Conservation (phyloP, 768 basidiomycete species). For the Fomitopsis pulvina region DNA sequence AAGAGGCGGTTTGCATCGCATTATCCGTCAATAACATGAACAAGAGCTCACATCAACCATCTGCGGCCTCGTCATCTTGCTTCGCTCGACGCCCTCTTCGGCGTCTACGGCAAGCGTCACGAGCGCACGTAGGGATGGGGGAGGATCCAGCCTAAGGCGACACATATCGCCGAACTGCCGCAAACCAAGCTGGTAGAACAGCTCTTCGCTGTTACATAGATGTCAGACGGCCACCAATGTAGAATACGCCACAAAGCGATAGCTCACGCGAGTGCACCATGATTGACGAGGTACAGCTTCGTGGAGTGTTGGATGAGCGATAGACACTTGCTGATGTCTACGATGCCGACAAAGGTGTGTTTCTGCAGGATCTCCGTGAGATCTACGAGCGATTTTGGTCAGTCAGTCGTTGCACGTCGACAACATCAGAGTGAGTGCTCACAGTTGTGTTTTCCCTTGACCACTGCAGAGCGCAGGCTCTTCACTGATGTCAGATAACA, state of each 20-base stretch:
- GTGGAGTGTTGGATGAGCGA: slow-evolving; percentile 85
- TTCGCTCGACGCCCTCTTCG: slow-evolving; percentile 46
- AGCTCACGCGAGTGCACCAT: slow-evolving; percentile 75
- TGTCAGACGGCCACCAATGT: not conserved
- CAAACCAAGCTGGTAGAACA: slow-evolving; percentile 91
- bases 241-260: not conserved
- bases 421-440: slow-evolving; percentile 18
- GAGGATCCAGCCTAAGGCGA: slow-evolving; percentile 73
- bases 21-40: too few species aligned
- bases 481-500: slow-evolving; percentile 74
- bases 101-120: slow-evolving; percentile 73
- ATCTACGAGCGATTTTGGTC: slow-evolving; percentile 34
- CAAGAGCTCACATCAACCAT: slow-evolving; percentile 75
- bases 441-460: slow-evolving; percentile 67
- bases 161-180: slow-evolving; percentile 85
- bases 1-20: not conserved
- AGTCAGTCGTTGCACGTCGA: not conserved
- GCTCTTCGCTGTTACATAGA: slow-evolving; percentile 73
- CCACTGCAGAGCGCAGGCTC: slow-evolving; percentile 51
- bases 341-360: slow-evolving; percentile 90
- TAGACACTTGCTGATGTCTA: slow-evolving; percentile 65
- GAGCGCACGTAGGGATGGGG: slow-evolving; percentile 65
- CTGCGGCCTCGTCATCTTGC: slow-evolving; percentile 48
- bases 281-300: slow-evolving; percentile 85
- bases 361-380: slow-evolving; percentile 78